Conservation (phyloP, 1,139 yeast genomes). For the Sugiyamaella castrensis region DNA sequence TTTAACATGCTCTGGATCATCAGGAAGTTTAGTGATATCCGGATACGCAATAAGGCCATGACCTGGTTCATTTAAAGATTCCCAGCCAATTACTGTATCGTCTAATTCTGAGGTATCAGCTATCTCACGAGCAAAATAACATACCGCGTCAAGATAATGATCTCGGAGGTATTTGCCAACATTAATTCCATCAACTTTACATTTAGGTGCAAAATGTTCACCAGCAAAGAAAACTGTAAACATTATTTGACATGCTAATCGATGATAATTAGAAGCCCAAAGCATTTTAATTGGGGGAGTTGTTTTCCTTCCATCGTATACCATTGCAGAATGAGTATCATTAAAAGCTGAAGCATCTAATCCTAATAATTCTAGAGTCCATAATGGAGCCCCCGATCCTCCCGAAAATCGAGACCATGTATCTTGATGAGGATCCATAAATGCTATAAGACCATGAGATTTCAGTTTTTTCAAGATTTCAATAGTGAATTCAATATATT, state of each 20-base stretch:
- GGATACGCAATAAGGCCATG: slow-evolving; percentile 32
- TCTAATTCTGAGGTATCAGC: slow-evolving; percentile 54
- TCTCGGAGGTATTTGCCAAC: slow-evolving; percentile 75
- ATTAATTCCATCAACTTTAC: slow-evolving; percentile 64
- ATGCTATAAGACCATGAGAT: slow-evolving; percentile 68
- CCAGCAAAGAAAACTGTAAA: slow-evolving; percentile 85
- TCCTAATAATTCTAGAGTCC: slow-evolving; percentile 90
- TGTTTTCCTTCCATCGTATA: neutral
- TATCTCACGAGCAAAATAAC: slow-evolving; percentile 53
- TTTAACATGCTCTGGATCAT: slow-evolving; percentile 31
- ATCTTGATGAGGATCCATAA: slow-evolving; percentile 87
- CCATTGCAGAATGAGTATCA: slow-evolving; percentile 67
- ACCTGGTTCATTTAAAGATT: slow-evolving; percentile 86
- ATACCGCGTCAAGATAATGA: slow-evolving; percentile 57
- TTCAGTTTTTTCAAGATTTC: slow-evolving; percentile 56
- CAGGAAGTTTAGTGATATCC: slow-evolving; percentile 30
- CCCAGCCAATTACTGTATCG: slow-evolving; percentile 65
- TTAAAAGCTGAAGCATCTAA: slow-evolving; percentile 64
- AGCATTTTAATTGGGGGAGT: slow-evolving; percentile 69
- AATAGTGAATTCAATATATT: slow-evolving; percentile 68
- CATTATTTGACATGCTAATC: slow-evolving; percentile 76
- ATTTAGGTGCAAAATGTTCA: slow-evolving; percentile 61
- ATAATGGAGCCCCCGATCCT: slow-evolving; percentile 90
- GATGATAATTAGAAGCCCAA: slow-evolving; percentile 82
- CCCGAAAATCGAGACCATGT: slow-evolving; percentile 87